A percentile compares a stretch with the other conserved stretches of the same genome.
These are phyloP conservation scores for Antrodiella citrinella DNA, from an alignment of 768 basidiomycete genomes.

Conservation along the genomic window DNA sequence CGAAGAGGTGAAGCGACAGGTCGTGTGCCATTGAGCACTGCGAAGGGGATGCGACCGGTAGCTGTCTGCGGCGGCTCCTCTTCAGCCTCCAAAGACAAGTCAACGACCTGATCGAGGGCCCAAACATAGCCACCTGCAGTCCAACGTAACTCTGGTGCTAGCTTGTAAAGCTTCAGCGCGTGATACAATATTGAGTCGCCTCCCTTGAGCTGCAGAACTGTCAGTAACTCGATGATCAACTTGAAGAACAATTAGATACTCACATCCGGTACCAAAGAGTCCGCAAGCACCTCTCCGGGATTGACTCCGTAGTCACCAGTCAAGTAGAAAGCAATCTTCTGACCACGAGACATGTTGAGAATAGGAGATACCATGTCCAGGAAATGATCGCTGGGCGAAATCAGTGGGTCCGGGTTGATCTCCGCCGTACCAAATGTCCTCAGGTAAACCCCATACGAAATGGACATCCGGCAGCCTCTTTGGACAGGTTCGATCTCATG, in stretches of 20 bases:
- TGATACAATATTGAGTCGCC: conserved; percentile 71
- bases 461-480: conserved; percentile 58
- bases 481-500: conserved; percentile 66
- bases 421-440: conserved; percentile 54
- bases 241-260: conserved; percentile 19
- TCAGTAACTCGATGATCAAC: not conserved
- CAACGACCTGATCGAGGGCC: conserved; percentile 65
- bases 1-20: not conserved
- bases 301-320: conserved; percentile 61
- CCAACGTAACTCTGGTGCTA: conserved; percentile 70
- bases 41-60: conserved; percentile 7
- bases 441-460: conserved; percentile 67
- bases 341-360: conserved; percentile 62
- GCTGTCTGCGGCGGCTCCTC: conserved; percentile 3
- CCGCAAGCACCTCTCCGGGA: conserved; percentile 62
- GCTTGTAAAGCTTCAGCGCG: conserved; percentile 69
- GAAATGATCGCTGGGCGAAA: conserved; percentile 67
- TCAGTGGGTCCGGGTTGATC: conserved; percentile 49
- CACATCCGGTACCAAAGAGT: conserved; percentile 63
- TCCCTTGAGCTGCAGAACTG: conserved; percentile 53
- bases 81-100: conserved; percentile 29
- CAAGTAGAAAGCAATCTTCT: conserved; percentile 66
- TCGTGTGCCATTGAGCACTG: conserved; percentile 6
- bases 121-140: conserved; percentile 79
- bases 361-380: conserved; percentile 66